Base-by-base conservation (phyloP, 2,329 filamentous ascomycete genomes). In the Pyrenochaeta sp. region DNA sequence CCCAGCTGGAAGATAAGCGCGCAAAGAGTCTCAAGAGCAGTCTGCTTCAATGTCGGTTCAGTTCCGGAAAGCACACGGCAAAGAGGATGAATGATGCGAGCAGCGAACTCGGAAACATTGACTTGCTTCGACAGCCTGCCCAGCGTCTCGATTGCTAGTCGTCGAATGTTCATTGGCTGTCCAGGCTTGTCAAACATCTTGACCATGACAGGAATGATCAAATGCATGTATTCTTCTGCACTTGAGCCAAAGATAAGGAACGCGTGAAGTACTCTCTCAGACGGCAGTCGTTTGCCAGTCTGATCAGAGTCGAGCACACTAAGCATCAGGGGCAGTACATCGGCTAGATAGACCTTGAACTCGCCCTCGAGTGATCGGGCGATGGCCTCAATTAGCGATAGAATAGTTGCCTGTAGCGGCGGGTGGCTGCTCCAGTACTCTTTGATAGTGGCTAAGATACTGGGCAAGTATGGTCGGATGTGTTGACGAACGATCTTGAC, bases 211-310 rank as follows among this genome's bases (percentile, higher is more conserved):
- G 95, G 95, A 45, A 99, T 91, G 63, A 99, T 98, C 46, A 99
- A 83, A 73, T 99, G 95, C 95, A 99, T 99, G 75, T 99, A 99
- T 74, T 99, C 95, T 73, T 99, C 95, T 10, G 90, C 91, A 69
- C 93, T 98, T 0, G 93, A 89, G 1, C 96, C 96, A 72, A 99
- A 99, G 0, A 99, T 91, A 23, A 99, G 80, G 75, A 99, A 97
- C 0, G 94, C 93, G 72, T 98, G 95, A 20, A 99, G 82, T 3
- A 99, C 93, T 64, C 90, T 89, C 72, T 97, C 92, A 0, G 93
- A 96, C 2, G 92, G 90, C 12, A 86, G 83, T n/a, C 92, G 85
- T 68, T 91, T 90, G 1, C 84, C 79, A 1, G 90, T 89, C 7
- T 81, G 83, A 71, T 99, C 95, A 60, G 92, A 90, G 62, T 99